Evolutionary conservation across 1,284 basidiomycete species (phyloP), one percentile per base, ranked within the genome.

Genomic region (Laetiporus sulphureus): DNA sequence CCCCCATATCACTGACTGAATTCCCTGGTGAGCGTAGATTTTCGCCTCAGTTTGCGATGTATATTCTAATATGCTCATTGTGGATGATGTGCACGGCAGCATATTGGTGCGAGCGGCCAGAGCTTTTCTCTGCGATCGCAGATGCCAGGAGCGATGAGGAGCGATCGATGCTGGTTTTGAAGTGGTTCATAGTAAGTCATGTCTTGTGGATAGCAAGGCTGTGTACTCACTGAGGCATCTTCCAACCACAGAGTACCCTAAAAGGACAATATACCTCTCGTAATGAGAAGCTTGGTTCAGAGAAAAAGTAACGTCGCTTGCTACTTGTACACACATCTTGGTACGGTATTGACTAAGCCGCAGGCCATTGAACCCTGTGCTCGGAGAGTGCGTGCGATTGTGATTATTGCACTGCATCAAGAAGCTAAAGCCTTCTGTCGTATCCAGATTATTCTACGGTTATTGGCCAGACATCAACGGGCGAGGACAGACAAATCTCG

Each of bases 261-360:
- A 96, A 94, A 63, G 91, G 91, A 29, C 92, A 96, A 59, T 96
- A 96, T 66, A 96, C 91, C 13, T 90, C 89, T 27, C 73, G 91
- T 44, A 94, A 93, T 58, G 91, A 94, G 69, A 83, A 82, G 51
- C 84, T 91, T 79, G 94, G 94, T 7, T 92, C 89, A 2, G 94
- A 97, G 75, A 99, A 98, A 75, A 99, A 98, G 84, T 84, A 50
- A 36, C 75, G 65, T 12, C n/a, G 4, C 32, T 41, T 25, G 7
- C 1, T 24, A 10, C 29, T 12, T 16, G 4, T 22, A 3, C 19
- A 39, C 12, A 32, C 12, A 37, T 38, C 38, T 33, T 32, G 39
- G n/a, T n/a, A n/a, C n/a, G n/a, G n/a, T n/a, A n/a, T n/a, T n/a
- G n/a, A n/a, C n/a, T n/a, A n/a, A n/a, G n/a, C n/a, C n/a, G n/a